Base-by-base conservation (phyloP, 2,329 filamentous ascomycete species). In the Bipolaris gigantea region DNA sequence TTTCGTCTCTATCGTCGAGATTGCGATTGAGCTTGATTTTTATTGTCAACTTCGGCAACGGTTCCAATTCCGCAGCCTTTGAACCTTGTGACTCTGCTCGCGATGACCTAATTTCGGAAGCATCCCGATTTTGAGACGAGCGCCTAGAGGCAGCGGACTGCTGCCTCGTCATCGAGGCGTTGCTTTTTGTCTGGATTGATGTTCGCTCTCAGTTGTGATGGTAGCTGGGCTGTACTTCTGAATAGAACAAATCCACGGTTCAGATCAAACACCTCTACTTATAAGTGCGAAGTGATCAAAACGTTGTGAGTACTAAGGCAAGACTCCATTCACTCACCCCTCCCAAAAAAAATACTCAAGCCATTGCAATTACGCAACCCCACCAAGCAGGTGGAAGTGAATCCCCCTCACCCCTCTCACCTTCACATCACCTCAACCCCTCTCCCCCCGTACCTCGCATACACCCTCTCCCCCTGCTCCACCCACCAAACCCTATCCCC, bases 401-500 rank as follows among this genome's bases (percentile, higher is more conserved):
- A n/a, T 5, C 38, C 21, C 38, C 23, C 5, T 10, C 25, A 2
- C 25, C 19, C 11, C 21, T 25, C 6, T 40, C 19, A 30, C 10
- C 27, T 27, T 30, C 19, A 40, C 38, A 4, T 13, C 11, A 21
- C 19, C 38, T 27, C 15, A 15, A 15, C 43, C 5, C n/a, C 7
- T 35, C 35, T 39, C 5, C n/a, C 7, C 38, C 35, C 4, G 34
- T 51, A 64, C 18, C 56, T 53, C 16, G n/a, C 36, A 41, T 57
- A 51, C 32, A 64, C 53, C n/a, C 43, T 16, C 36, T 62, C 59
- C 2, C 56, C 59, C 30, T 55, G 53, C 1, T 13, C 18, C 4
- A 58, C 47, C 34, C 59, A 53, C 50, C 49, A 62, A 5, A 65
- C 57, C 25, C 47, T 30, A 47, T 65, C 59, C 11, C 59, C 59